phyloP scores from a whole-genome alignment of 1,284 basidiomycete species.

The Sphaerobolus stellatus region DNA sequence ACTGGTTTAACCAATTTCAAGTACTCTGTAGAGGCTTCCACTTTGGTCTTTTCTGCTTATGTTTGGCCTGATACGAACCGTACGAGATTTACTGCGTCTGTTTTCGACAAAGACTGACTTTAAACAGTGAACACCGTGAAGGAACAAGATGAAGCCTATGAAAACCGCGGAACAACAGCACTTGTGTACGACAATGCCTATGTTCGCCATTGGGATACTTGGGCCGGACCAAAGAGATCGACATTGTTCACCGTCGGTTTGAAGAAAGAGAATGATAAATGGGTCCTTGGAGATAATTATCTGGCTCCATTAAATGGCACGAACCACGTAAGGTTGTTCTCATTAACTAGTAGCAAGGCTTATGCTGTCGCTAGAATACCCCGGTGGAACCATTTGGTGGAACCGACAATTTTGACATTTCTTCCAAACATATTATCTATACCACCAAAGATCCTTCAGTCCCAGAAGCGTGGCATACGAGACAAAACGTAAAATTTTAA shows the following conservation, averaged over 20 bases:
- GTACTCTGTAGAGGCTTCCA: constrained; percentile 50
- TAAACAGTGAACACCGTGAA: constrained; percentile 53
- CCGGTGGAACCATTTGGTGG: constrained; percentile 85
- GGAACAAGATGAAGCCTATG: constrained; percentile 68
- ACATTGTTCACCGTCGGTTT: constrained; percentile 69
- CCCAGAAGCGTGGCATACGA: constrained; percentile 74
- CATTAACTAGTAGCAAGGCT: constrained; percentile 14
- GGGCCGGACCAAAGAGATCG: constrained; percentile 70
- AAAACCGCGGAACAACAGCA: constrained; percentile 70
- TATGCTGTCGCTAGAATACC: constrained; percentile 43
- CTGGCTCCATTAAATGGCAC: constrained; percentile 63
- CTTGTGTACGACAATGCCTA: constrained; percentile 77
- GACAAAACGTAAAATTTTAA: constrained; percentile 57
- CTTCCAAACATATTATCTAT: constrained; percentile 68
- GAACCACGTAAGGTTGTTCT: constrained; percentile 53
- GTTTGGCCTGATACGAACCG: constrained; percentile 72
- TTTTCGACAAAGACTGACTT: neutral
- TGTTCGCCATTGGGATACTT: constrained; percentile 88
- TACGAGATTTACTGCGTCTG: neutral
- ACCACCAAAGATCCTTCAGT: constrained; percentile 80
- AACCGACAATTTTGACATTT: constrained; percentile 75
- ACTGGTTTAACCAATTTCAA: constrained; percentile 65
- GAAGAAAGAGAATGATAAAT: constrained; percentile 47
- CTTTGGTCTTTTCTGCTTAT: constrained; percentile 73
- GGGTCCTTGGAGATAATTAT: constrained; percentile 53